phyloP scores from a whole-genome alignment of 257 asterid genomes.

The Nicotiana undulata region DNA sequence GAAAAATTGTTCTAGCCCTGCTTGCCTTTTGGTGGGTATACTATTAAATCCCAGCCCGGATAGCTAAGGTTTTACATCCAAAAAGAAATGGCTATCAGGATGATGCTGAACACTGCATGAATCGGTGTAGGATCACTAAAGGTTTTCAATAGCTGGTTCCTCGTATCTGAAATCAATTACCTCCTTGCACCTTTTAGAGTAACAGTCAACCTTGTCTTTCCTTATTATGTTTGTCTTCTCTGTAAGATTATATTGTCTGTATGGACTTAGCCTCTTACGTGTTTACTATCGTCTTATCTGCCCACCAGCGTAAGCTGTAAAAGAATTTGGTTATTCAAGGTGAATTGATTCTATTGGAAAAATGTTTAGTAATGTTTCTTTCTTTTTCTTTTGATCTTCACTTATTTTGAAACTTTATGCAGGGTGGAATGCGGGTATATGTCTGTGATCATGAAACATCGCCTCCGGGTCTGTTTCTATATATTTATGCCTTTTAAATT shows the following conservation, averaged over 20 bases:
- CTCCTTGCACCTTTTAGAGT: background rate
- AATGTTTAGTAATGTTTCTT: background rate
- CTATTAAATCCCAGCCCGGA: background rate
- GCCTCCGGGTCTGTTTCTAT: constrained; percentile 61
- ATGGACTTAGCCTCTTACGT: background rate
- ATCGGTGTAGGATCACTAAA: background rate
- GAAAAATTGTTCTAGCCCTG: background rate
- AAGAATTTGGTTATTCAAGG: background rate
- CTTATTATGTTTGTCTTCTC: background rate
- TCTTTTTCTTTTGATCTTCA: background rate
- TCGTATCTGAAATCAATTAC: background rate
- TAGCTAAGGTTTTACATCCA: background rate
- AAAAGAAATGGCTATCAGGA: background rate
- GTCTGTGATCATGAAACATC: constrained; percentile 70
- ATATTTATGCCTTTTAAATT: constrained; percentile 6
- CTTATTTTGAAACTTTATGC: constrained; percentile 30
- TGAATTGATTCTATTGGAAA: background rate
- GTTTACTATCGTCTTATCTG: background rate
- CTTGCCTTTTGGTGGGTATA: background rate
- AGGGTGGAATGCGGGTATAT: constrained; percentile 75
- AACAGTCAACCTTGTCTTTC: background rate
- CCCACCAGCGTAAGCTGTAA: background rate
- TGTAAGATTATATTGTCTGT: background rate
- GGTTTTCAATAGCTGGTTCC: background rate
- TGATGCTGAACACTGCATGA: background rate